A percentile compares a stretch with the other conserved stretches of the same genome.
Conservation (phyloP, 108 stramenopile species). For the Pelagomonas calceolata region DNA sequence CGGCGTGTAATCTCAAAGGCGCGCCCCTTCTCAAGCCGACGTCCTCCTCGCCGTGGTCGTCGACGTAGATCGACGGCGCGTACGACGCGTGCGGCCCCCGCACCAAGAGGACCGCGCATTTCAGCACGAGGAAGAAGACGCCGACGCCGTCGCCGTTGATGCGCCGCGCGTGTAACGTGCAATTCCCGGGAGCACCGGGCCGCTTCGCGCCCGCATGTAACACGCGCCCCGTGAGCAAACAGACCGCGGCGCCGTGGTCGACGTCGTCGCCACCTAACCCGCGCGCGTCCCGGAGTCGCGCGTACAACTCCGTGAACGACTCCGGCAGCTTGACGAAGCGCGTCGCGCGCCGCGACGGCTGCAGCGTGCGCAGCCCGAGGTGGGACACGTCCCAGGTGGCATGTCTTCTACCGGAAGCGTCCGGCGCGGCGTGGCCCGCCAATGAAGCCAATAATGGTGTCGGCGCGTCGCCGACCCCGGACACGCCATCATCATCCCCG, state of each 20-base stretch:
- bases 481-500: too few species aligned
- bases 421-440: too few species aligned
- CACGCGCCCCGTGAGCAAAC: slow-evolving; percentile 70
- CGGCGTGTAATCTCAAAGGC: slow-evolving; percentile 70
- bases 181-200: slow-evolving; percentile 57
- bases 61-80: slow-evolving; percentile 74
- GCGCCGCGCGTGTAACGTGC: slow-evolving; percentile 72
- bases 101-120: slow-evolving; percentile 79
- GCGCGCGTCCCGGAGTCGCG: too few species aligned
- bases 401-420: too few species aligned
- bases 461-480: too few species aligned
- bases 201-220: slow-evolving; percentile 25
- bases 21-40: slow-evolving; percentile 65
- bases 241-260: slow-evolving; percentile 79
- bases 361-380: slow-evolving; percentile 2
- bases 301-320: slow-evolving; percentile 76
- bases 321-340: slow-evolving; percentile 59
- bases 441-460: too few species aligned
- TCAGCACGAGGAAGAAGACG: slow-evolving; percentile 76
- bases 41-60: slow-evolving; percentile 87
- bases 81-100: slow-evolving; percentile 84
- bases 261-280: too few species aligned
- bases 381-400: neutral
- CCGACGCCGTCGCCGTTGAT: slow-evolving; percentile 74
- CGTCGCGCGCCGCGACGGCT: neutral